Conservation (phyloP, 345 rosid species). For the Arabidopsis arenosa region DNA sequence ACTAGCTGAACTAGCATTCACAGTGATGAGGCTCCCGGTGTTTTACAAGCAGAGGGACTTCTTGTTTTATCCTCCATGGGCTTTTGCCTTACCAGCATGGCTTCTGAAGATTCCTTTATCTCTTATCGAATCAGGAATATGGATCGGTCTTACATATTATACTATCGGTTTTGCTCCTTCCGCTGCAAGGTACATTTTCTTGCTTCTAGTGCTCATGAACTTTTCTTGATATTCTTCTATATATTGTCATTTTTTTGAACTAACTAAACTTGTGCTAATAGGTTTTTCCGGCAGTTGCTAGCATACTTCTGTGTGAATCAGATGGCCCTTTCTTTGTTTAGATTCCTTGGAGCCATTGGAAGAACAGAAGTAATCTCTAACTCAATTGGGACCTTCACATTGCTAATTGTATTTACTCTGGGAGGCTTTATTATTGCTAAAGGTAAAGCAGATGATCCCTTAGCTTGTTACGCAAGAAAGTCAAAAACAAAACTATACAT, state of each 20-base stretch:
- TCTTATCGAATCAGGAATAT: slow-evolving; percentile 62
- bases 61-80: slow-evolving; percentile 73
- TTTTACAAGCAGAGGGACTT: slow-evolving; percentile 75
- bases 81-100: slow-evolving; percentile 63
- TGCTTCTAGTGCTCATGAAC: neutral
- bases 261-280: slow-evolving; percentile 36
- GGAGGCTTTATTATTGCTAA: slow-evolving; percentile 87
- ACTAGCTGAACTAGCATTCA: slow-evolving; percentile 63
- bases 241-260: slow-evolving; percentile 11
- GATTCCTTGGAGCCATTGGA: slow-evolving; percentile 87
- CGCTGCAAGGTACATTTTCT: slow-evolving; percentile 53
- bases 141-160: slow-evolving; percentile 66
- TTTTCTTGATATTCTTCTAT: neutral
- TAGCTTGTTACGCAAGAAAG: neutral
- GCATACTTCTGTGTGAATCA: slow-evolving; percentile 77
- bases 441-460: slow-evolving; percentile 49
- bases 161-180: slow-evolving; percentile 69
- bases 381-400: slow-evolving; percentile 69
- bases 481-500: neutral
- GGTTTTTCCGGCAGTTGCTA: slow-evolving; percentile 79
- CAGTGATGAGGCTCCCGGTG: slow-evolving; percentile 64
- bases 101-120: slow-evolving; percentile 67
- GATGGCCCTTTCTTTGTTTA: slow-evolving; percentile 84
- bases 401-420: slow-evolving; percentile 71
- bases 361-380: slow-evolving; percentile 75